These are phyloP conservation scores for Clarireedia homoeocarpa DNA, from an alignment of 2,329 filamentous ascomycete genomes.

Conservation along the genomic window DNA sequence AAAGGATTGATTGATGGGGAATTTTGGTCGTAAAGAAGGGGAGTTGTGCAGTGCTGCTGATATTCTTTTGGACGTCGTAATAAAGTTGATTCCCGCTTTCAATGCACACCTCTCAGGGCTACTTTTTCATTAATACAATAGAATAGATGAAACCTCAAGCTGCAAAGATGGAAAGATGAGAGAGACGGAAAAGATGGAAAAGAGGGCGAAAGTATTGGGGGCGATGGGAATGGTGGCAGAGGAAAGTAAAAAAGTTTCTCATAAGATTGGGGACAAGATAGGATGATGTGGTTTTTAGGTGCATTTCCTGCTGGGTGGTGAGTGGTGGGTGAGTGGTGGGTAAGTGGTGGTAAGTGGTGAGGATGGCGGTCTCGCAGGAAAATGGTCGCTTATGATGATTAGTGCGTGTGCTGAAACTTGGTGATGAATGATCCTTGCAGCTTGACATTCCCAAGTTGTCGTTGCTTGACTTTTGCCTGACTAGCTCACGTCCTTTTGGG, in stretches of 20 bases:
- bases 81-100: background rate
- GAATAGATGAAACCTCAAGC: background rate
- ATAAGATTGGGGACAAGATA: background rate
- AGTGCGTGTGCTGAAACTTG: constrained; percentile 7
- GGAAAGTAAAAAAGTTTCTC: background rate
- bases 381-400: background rate
- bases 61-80: background rate
- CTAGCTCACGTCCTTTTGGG: background rate
- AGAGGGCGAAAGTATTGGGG: background rate
- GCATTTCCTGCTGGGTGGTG: too few species aligned
- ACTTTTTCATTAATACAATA: constrained; percentile 10
- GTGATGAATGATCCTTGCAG: background rate
- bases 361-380: background rate
- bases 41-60: background rate
- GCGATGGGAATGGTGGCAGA: background rate
- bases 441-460: background rate
- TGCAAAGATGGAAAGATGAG: background rate
- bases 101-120: background rate
- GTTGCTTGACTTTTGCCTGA: background rate
- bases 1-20: background rate
- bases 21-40: background rate
- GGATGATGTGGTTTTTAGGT: background rate
- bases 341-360: background rate
- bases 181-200: constrained; percentile 1
- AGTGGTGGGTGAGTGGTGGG: too few species aligned